phyloP scores from a whole-genome alignment of 495 filamentous ascomycete genomes.

The Ramalina intermedia region DNA sequence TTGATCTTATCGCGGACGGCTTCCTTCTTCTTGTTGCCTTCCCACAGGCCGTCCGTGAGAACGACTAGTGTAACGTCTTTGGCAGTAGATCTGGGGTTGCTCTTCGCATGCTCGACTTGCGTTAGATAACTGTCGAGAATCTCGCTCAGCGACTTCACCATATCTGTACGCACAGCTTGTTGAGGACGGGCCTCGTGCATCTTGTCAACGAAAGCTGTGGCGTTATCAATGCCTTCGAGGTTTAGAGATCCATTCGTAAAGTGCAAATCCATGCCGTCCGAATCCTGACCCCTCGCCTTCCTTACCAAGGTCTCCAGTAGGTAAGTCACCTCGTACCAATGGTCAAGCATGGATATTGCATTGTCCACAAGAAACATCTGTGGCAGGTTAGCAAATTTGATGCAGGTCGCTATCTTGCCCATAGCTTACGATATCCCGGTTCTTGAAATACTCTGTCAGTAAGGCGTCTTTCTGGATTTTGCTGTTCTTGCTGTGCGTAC shows the following conservation, averaged over 20 bases:
- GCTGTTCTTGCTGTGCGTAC: neutral
- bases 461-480: constrained; percentile 3
- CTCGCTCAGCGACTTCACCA: constrained; percentile 1
- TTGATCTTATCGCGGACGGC: constrained; percentile 5
- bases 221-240: constrained; percentile 1
- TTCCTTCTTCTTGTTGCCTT: constrained; percentile 1
- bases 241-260: constrained; percentile 7
- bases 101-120: neutral
- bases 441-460: neutral
- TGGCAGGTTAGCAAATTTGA: neutral
- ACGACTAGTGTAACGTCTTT: constrained; percentile 4
- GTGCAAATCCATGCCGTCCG: constrained; percentile 7
- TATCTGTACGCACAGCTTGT: constrained; percentile 1
- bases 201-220: neutral
- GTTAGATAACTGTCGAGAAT: constrained; percentile 6
- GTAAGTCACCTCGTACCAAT: constrained; percentile 5
- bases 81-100: neutral
- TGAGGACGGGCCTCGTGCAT: constrained; percentile 6
- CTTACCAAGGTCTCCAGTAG: constrained; percentile 4
- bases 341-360: constrained; percentile 13
- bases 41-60: constrained; percentile 10
- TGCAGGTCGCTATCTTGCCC: neutral
- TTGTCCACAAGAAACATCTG: constrained; percentile 20
- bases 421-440: constrained; percentile 10
- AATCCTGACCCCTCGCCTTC: constrained; percentile 5